These are phyloP conservation scores for Corylus avellana DNA, from an alignment of 306 rosid species.

Conservation along the genomic window DNA sequence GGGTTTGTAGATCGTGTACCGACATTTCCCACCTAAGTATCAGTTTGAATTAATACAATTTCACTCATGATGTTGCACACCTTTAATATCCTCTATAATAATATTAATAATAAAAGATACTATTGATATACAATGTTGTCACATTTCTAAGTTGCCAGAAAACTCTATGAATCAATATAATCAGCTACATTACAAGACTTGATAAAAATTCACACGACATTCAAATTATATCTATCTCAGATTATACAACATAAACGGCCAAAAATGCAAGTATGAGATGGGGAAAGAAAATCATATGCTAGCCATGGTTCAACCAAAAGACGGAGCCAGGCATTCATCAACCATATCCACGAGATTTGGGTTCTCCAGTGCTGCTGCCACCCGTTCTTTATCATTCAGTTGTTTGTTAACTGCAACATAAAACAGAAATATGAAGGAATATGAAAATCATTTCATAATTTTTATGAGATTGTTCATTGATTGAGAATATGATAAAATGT, in stretches of 20 bases:
- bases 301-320: slow-evolving; percentile 42
- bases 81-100: too few relatives aligned
- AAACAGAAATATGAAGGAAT: background rate
- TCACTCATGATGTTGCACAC: background rate
- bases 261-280: background rate
- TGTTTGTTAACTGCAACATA: slow-evolving; percentile 82
- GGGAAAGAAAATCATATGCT: background rate
- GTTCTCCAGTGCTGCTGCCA: slow-evolving; percentile 92
- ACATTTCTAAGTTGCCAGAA: background rate
- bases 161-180: background rate
- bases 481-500: background rate
- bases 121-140: background rate
- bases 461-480: background rate
- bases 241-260: background rate
- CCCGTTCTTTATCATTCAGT: slow-evolving; percentile 91
- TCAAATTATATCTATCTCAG: background rate
- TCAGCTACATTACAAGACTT: background rate
- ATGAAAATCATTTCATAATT: background rate
- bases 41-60: background rate
- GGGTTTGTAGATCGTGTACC: too few relatives aligned
- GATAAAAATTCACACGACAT: background rate
- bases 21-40: background rate
- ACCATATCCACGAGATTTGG: slow-evolving; percentile 84
- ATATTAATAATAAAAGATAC: background rate
- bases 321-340: slow-evolving; percentile 91